Evolutionary conservation across 805 yeast species (phyloP).

Genomic region (Candida taoyuanica): DNA sequence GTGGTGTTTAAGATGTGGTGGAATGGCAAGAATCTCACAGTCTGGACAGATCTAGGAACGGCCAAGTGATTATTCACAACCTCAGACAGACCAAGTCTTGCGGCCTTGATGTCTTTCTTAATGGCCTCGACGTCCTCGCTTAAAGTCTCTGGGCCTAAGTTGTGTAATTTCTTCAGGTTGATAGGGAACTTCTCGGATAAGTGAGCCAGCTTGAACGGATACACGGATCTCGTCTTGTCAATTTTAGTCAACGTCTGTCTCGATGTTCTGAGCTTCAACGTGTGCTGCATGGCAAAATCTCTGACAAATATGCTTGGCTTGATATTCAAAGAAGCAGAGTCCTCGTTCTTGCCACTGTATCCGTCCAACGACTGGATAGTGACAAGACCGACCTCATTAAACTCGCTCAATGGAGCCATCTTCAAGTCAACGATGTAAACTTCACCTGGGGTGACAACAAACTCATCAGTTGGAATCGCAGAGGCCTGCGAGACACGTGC

Average conservation of each 20-base stretch:
- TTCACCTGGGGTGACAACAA: conserved; percentile 73
- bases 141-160: conserved; percentile 25
- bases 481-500: conserved; percentile 37
- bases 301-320: conserved; percentile 74
- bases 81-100: conserved; percentile 76
- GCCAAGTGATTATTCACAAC: conserved; percentile 74
- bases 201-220: conserved; percentile 84
- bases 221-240: conserved; percentile 76
- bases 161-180: conserved; percentile 32
- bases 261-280: conserved; percentile 68
- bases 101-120: conserved; percentile 51
- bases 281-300: conserved; percentile 80
- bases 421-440: conserved; percentile 80
- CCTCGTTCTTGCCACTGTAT: conserved; percentile 57
- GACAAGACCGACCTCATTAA: conserved; percentile 57
- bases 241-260: conserved; percentile 65
- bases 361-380: conserved; percentile 65
- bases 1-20: conserved; percentile 55
- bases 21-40: conserved; percentile 71
- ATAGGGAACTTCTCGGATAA: conserved; percentile 61
- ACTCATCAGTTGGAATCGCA: conserved; percentile 77
- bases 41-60: conserved; percentile 65
- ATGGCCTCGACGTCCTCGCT: conserved; percentile 37
- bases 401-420: conserved; percentile 61
- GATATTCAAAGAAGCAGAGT: conserved; percentile 45